These are phyloP conservation scores for Bromus sterilis DNA, from an alignment of 176 grass and related monocot species.

Conservation along the genomic window DNA sequence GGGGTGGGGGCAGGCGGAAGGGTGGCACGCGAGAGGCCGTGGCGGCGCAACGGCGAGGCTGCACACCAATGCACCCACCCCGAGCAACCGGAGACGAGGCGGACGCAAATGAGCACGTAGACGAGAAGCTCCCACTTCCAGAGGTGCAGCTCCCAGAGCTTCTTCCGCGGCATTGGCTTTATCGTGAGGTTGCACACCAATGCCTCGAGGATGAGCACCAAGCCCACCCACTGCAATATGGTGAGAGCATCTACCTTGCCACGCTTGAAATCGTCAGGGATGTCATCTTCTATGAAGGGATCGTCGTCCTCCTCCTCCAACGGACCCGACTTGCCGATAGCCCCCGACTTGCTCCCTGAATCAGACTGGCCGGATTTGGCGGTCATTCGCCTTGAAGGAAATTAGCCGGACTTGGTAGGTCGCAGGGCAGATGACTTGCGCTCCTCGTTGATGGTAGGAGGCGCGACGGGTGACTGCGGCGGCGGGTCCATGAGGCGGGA, in stretches of 20 bases:
- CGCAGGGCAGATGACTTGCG: conserved; percentile 12
- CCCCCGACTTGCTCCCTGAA: conserved; percentile 15
- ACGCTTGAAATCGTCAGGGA: conserved; percentile 79
- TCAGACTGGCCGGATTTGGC: conserved; percentile 32
- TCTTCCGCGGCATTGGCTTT: conserved; percentile 6
- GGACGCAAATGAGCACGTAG: conserved; percentile 72
- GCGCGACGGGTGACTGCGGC: not conserved
- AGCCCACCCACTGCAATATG: conserved; percentile 59
- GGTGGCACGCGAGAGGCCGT: no score
- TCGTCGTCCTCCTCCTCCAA: conserved; percentile 81
- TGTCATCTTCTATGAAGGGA: conserved; percentile 70
- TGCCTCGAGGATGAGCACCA: conserved; percentile 57
- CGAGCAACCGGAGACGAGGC: conserved; percentile 71
- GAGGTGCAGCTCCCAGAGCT: conserved; percentile 41
- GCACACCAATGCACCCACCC: no score
- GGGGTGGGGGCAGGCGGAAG: no score
- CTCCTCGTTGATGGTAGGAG: conserved; percentile 3
- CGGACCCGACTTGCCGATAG: conserved; percentile 44
- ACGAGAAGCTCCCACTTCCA: conserved; percentile 77
- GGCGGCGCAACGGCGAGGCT: no score
- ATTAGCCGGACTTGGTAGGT: conserved; percentile 32
- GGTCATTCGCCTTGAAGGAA: conserved; percentile 32
- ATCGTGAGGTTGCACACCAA: conserved; percentile 44
- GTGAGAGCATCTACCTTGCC: conserved; percentile 47
- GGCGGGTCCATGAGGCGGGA: conserved; percentile 80